Evolutionary conservation across 768 basidiomycete species (phyloP), one percentile per base, ranked within the genome.

Genomic region (Pisolithus marmoratus): DNA sequence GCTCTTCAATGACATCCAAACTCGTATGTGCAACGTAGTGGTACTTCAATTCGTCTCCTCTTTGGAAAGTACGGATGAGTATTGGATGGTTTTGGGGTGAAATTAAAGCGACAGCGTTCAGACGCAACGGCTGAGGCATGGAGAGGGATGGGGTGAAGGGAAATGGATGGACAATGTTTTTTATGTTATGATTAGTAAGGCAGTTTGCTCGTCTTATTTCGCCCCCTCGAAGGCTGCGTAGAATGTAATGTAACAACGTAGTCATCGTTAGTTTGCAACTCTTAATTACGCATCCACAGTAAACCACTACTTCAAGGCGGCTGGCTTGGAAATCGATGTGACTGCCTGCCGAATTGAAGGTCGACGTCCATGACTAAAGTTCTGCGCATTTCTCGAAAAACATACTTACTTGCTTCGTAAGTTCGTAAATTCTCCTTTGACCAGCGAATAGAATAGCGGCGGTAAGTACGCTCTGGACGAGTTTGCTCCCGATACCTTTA

Each of bases 401-500:
- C 19, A 36, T 14, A 53, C 60, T 14, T 38, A 75, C 74, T 71
- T 71, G 64, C 61, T 82, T 88, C 12, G 81, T 83, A n/a, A 84
- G 54, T 58, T 89, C 85, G 52, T 84, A 90, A 50, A 90, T 81
- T 56, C 92, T 78, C 60, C 85, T 79, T 68, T 98, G 95, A 7
- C 88, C 82, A 14, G 85, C 88, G 64, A 98, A 98, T 57, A 98
- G 76, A 59, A 98, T 91, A 6, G 93, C 92, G 15, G 94, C 94
- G 8, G 93, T 95, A 46, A 97, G 75, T 1, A 96, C 90, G 57
- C 88, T 92, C 69, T 97, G 95, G 5, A 89, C 52, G 20, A 99
- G 82, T 72, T 99, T 99, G 61, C 85, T 90, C 14, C 78, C 77
- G 24, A 94, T 79, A 6, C 94, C 94, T 58, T 81, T 87, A 75